A percentile compares a stretch with the other conserved stretches of the same genome.
phyloP scores from a whole-genome alignment of 2,329 filamentous ascomycete species.

The Stemphylium vesicarium region DNA sequence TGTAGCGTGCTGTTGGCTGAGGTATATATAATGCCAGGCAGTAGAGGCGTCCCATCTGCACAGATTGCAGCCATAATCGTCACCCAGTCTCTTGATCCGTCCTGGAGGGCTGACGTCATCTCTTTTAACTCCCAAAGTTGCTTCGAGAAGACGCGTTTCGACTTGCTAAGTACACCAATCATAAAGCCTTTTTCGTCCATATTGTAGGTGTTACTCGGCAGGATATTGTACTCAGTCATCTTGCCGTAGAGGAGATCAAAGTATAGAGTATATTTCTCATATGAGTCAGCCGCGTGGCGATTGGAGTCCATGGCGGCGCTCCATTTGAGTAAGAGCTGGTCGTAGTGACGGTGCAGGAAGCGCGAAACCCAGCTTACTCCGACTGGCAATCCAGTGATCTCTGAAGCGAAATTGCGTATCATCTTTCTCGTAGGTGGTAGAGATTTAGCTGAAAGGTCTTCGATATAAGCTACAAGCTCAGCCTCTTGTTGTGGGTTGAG shows the following conservation, averaged over 20 bases:
- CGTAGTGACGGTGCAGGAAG: slow-evolving; percentile 7
- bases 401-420: slow-evolving; percentile 5
- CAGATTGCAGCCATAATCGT: slow-evolving; percentile 14
- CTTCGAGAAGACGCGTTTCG: slow-evolving; percentile 6
- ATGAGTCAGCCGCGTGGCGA: slow-evolving; percentile 11
- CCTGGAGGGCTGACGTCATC: neutral
- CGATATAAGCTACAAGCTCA: too few relatives aligned
- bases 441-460: too few relatives aligned
- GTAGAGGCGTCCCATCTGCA: slow-evolving; percentile 14
- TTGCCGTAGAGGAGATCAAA: slow-evolving; percentile 15
- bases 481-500: too few relatives aligned
- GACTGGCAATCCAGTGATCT: slow-evolving; percentile 1
- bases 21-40: slow-evolving; percentile 11
- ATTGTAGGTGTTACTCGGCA: slow-evolving; percentile 15
- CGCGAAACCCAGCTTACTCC: slow-evolving; percentile 17
- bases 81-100: slow-evolving; percentile 14
- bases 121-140: neutral
- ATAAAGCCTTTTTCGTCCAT: too few relatives aligned
- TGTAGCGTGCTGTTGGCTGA: neutral
- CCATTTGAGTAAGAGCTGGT: slow-evolving; percentile 10
- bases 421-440: neutral
- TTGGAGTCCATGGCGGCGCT: slow-evolving; percentile 2
- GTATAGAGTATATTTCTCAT: slow-evolving; percentile 10
- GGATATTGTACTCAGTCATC: slow-evolving; percentile 14
- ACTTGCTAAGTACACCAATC: slow-evolving; percentile 1